Percentiles rank a stretch among this genome's conserved stretches.
phyloP scores from a whole-genome alignment of 768 basidiomycete genomes.

The Guyanaporus albipodus region DNA sequence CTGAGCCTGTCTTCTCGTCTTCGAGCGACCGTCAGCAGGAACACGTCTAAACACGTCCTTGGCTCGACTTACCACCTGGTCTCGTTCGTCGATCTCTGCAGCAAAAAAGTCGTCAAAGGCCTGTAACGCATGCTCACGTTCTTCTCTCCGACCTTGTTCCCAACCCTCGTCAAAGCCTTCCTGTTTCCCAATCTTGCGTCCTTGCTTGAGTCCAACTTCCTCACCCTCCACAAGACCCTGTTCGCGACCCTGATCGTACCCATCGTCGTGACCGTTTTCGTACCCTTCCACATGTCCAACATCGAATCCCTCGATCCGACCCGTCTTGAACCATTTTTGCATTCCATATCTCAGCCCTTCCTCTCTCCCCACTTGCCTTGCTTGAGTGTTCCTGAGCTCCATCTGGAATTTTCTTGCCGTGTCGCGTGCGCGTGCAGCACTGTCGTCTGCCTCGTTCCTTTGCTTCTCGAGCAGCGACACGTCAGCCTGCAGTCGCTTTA shows the following conservation, averaged over 20 bases:
- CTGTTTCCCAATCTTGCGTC: slow-evolving; percentile 28
- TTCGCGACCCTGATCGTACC: slow-evolving; percentile 39
- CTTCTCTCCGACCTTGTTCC: slow-evolving; percentile 42
- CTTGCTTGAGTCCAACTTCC: slow-evolving; percentile 34
- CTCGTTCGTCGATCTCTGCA: slow-evolving; percentile 36
- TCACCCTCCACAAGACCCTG: slow-evolving; percentile 37
- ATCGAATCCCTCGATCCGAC: slow-evolving; percentile 42
- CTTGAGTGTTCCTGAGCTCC: slow-evolving; percentile 43
- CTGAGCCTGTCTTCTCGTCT: slow-evolving; percentile 24
- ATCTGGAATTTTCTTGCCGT: slow-evolving; percentile 40
- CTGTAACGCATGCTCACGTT: slow-evolving; percentile 49
- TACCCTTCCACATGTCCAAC: slow-evolving; percentile 46
- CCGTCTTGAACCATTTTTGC: slow-evolving; percentile 43
- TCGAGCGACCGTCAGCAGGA: slow-evolving; percentile 9
- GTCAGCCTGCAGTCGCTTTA: slow-evolving; percentile 33
- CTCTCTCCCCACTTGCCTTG: slow-evolving; percentile 39
- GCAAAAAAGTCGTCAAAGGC: slow-evolving; percentile 57
- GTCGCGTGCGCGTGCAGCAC: slow-evolving; percentile 41
- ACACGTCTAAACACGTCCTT: background rate
- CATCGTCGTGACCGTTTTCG: slow-evolving; percentile 42
- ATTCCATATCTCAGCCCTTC: slow-evolving; percentile 40
- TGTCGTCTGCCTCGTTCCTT: slow-evolving; percentile 41
- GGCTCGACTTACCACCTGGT: slow-evolving; percentile 22
- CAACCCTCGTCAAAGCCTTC: slow-evolving; percentile 35
- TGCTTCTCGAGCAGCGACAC: slow-evolving; percentile 34